Conservation (phyloP, 2,329 filamentous ascomycete species). For the Colletotrichum sp. region DNA sequence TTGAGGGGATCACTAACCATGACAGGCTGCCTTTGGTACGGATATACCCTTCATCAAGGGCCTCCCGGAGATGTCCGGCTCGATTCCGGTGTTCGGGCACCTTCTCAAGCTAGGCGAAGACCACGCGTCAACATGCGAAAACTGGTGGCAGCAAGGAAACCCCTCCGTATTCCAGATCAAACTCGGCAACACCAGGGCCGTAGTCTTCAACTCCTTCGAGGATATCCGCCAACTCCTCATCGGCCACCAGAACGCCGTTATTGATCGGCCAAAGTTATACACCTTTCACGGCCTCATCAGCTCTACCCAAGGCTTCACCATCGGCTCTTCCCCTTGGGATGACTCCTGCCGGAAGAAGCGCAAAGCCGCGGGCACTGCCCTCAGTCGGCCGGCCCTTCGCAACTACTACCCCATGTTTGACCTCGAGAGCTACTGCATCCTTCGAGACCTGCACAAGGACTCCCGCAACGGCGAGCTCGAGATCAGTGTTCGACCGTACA, state of each 20-base stretch:
- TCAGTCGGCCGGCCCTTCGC: background rate
- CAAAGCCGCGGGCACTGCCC: background rate
- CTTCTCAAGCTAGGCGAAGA: slow-evolving; percentile 63
- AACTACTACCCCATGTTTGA: background rate
- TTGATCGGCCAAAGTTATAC: background rate
- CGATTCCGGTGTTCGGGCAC: slow-evolving; percentile 66
- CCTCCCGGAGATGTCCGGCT: slow-evolving; percentile 68
- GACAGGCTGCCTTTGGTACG: slow-evolving; percentile 44
- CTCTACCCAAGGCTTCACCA: background rate
- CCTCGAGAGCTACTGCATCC: background rate
- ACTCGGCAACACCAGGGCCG: background rate
- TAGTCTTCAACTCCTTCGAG: background rate
- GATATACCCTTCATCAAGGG: slow-evolving; percentile 66
- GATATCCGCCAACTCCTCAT: background rate
- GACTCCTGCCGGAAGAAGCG: background rate
- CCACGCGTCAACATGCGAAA: background rate
- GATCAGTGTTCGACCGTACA: background rate
- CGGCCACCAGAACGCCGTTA: background rate
- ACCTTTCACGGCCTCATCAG: background rate
- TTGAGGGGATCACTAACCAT: background rate
- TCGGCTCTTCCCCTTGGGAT: background rate
- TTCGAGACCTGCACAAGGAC: background rate
- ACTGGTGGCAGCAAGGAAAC: background rate
- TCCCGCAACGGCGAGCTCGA: background rate
- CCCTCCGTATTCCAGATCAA: background rate